Base-by-base conservation (phyloP, 2,329 filamentous ascomycete species). In the Juglanconis oblonga region DNA sequence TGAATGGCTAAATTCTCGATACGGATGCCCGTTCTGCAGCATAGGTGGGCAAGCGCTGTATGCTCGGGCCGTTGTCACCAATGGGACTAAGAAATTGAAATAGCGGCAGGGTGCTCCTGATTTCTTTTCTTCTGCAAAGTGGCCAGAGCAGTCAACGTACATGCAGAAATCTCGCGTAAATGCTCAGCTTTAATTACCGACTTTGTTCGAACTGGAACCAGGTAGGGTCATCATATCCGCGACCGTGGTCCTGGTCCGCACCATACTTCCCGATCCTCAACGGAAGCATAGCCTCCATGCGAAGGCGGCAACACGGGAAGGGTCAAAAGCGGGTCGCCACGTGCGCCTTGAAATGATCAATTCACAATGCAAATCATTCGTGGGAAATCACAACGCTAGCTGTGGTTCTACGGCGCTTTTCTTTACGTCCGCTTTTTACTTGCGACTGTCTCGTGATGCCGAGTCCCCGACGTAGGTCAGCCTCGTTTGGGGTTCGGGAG, bases 201-300 rank as follows among this genome's bases (percentile, higher is more conserved):
- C 24, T 24, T 24, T 42, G 3, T 3, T 42, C n/a, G 10, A 42
- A 42, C 38, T 14, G 38, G 38, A 38, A 13, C n/a, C n/a, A 10
- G n/a, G 5, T 4, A 42, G 7, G n/a, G n/a, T 13, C 38, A 7
- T 13, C 38, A 7, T 13, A 13, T n/a, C 17, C 44, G 17, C 44
- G 17, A 47, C 13, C 44, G 47, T 49, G 47, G 13, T 33, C 29
- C 47, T 32, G 31, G 38, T 35, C 14, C 14, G 17, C 9, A 24
- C 2, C 24, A 29, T 47, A 4, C 14, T 36, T 36, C 56, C 50
- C 24, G 59, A 62, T 50, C 24, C 31, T 7, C 9, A 11, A 45
- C 60, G 60, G 60, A 62, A 56, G 52, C 48, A 44, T 29, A 50
- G 14, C 56, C 50, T 62, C 60, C 60, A 59, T 58, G 45, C 9